Conservation (phyloP, 306 rosid genomes). For the Potentilla sterilis region DNA sequence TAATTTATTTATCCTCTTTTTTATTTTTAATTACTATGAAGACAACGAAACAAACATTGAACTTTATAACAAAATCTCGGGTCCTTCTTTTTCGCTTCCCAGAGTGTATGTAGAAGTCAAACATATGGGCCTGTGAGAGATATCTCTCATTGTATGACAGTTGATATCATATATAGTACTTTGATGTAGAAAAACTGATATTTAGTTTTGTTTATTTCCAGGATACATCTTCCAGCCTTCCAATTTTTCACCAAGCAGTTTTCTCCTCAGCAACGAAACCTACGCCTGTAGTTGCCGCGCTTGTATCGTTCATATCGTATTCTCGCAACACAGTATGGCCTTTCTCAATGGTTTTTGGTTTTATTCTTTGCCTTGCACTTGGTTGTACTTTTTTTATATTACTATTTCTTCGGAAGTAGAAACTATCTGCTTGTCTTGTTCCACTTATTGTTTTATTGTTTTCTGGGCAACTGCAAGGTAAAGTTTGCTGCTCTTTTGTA, state of each 20-base stretch:
- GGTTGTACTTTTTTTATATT: not conserved
- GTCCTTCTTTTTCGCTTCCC: not conserved
- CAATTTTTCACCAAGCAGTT: conserved; percentile 72
- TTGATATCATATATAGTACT: conserved; percentile 12
- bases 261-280: conserved; percentile 63
- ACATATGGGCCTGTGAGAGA: not conserved
- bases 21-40: not conserved
- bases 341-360: conserved; percentile 24
- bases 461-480: not conserved
- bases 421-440: not conserved
- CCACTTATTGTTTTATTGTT: too few relatives aligned
- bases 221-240: conserved; percentile 62
- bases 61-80: not conserved
- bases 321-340: conserved; percentile 66
- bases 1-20: not conserved
- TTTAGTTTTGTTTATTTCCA: conserved; percentile 35
- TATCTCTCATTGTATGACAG: conserved; percentile 16
- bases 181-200: conserved; percentile 27
- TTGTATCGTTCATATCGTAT: conserved; percentile 67
- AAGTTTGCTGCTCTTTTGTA: not conserved
- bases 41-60: not conserved
- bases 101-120: not conserved
- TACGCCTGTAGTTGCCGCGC: conserved; percentile 64
- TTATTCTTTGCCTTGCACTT: not conserved
- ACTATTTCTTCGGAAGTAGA: not conserved